Evolutionary conservation across 495 filamentous ascomycete genomes (phyloP).

Genomic region (Tuber borchii): DNA sequence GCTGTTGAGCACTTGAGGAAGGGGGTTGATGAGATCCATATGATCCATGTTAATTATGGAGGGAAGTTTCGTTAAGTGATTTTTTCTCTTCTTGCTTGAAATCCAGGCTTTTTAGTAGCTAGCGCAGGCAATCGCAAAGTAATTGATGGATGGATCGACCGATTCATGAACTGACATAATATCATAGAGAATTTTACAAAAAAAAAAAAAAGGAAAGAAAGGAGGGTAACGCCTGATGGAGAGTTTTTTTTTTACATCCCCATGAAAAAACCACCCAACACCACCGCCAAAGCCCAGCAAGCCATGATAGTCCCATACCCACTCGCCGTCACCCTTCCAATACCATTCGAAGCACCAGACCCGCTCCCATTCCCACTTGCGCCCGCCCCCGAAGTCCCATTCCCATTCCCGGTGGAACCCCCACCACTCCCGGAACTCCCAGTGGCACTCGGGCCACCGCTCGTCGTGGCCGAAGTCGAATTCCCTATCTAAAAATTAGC

Average conservation of each 20-base stretch:
- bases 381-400: background rate
- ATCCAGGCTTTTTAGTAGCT: background rate
- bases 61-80: background rate
- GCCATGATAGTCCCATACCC: background rate
- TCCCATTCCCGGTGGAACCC: background rate
- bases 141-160: background rate
- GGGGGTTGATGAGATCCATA: background rate
- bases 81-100: background rate
- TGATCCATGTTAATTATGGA: background rate
- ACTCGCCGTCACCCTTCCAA: background rate
- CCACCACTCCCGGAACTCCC: background rate
- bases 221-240: background rate
- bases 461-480: background rate
- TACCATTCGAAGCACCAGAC: background rate
- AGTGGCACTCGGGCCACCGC: background rate
- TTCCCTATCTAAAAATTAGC: conserved; percentile 4
- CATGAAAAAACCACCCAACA: background rate
- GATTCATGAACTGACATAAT: background rate
- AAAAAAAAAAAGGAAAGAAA: background rate
- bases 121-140: background rate
- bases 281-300: background rate
- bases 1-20: background rate
- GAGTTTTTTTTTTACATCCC: background rate
- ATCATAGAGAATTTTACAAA: background rate
- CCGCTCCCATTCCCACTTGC: background rate